Evolutionary conservation across 2,329 filamentous ascomycete species (phyloP).

Genomic region (Talaromyces sp.): DNA sequence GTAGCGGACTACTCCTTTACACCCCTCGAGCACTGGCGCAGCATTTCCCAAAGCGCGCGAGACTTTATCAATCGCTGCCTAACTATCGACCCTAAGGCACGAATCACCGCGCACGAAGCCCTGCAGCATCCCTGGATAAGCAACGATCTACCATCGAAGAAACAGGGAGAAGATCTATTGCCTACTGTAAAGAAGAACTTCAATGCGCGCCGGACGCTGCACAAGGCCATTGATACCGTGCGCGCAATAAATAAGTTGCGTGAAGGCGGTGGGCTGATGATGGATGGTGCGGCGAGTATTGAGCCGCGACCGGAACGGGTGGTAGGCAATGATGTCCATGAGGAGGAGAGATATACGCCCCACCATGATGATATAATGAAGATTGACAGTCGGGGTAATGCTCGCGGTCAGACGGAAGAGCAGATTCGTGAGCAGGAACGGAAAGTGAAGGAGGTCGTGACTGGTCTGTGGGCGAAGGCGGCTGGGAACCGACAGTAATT

Average conservation of each 20-base stretch:
- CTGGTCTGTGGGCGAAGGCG: slow-evolving; percentile 53
- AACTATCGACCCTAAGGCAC: slow-evolving; percentile 79
- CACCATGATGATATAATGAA: slow-evolving; percentile 42
- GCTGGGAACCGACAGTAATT: slow-evolving; percentile 23
- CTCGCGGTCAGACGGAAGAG: slow-evolving; percentile 59
- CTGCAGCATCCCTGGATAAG: slow-evolving; percentile 64
- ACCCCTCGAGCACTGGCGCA: slow-evolving; percentile 92
- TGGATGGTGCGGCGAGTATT: slow-evolving; percentile 58
- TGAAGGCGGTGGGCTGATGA: slow-evolving; percentile 60
- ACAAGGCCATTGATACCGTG: slow-evolving; percentile 66
- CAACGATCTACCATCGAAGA: slow-evolving; percentile 43
- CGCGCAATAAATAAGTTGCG: slow-evolving; percentile 65
- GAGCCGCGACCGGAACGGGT: slow-evolving; percentile 52
- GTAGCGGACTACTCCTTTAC: slow-evolving; percentile 95
- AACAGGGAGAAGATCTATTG: slow-evolving; percentile 53
- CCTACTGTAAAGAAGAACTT: slow-evolving; percentile 69
- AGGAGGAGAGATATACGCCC: slow-evolving; percentile 30
- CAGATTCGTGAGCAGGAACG: slow-evolving; percentile 61
- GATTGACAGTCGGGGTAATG: slow-evolving; percentile 58
- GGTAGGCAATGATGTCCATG: slow-evolving; percentile 42
- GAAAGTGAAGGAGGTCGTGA: slow-evolving; percentile 57
- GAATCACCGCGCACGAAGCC: slow-evolving; percentile 85
- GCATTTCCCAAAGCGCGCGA: slow-evolving; percentile 78
- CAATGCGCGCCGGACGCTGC: slow-evolving; percentile 62
- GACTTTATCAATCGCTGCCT: slow-evolving; percentile 91